Base-by-base conservation (phyloP, 495 filamentous ascomycete genomes). In the Astrothelium macrocarpum region DNA sequence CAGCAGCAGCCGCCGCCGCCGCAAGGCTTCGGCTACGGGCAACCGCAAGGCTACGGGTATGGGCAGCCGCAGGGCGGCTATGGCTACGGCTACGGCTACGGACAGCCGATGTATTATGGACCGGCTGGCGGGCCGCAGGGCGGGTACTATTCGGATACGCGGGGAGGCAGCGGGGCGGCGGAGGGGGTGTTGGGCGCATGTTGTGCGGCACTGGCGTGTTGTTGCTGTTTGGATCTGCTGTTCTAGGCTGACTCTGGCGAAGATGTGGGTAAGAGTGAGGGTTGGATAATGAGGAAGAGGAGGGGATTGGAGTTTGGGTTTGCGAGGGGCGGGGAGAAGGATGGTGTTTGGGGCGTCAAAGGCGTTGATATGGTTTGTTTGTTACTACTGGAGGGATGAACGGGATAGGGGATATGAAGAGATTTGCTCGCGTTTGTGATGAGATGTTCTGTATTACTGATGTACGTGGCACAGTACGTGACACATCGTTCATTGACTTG, bases 151-250 rank as follows among this genome's bases (percentile, higher is more conserved):
- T 58, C 39, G 11, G 32, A 62, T 42, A 28, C 28, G 61, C 63
- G 26, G 39, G 67, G 60, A 29, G 62, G 18, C 31, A 64, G 58
- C 23, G 63, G 39, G 26, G 68, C 67, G 0, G 67, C 62, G 2
- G 68, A 65, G 14, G 66, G 62, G 32, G 72, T 73, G 32, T 63
- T 75, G 26, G 70, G 68, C 18, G 73, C 75, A 43, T 75, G 72
- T 9, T 23, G 76, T 42, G 59, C 70, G 66, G 71, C 66, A 53
- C 56, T 74, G 64, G 75, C 75, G 28, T 74, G 73, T 68, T 77
- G 75, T 70, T 77, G 75, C 56, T 77, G 75, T 68, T 71, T 77
- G 71, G 75, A 77, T 46, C 70, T 74, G 59, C 65, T 75, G 64
- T 73, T 76, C 29, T 76, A 67, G 59, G n/a, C n/a, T 18, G 42